Evolutionary conservation across 164 flowering plant genomes (phyloP), one percentile per base, ranked within the genome.

Genomic region (Nelumbo lutea): DNA sequence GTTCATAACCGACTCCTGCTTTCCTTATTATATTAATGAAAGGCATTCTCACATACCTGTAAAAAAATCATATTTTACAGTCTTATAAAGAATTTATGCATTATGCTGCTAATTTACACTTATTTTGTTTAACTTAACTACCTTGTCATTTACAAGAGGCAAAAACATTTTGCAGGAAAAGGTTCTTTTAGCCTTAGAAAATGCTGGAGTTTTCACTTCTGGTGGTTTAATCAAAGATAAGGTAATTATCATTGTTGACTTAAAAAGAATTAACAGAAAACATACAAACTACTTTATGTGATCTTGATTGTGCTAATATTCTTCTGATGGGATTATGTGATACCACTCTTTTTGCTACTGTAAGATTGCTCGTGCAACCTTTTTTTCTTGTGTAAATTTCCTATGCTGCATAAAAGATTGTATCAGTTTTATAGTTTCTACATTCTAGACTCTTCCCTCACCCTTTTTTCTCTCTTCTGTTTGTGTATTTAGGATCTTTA

Each of bases 171-270:
- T 89, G 86, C 96, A 95, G 98, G 85, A 75, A 76, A 91, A 77
- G 62, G 89, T 89, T 77, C 84, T 95, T 71, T 53, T 61, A 55
- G 96, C 97, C 67, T 72, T 95, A 70, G 96, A 92, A 71, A 87
- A 87, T 75, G 96, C 94, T 74, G 97, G 97, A 50, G 78, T 92
- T 63, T 95, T 95, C 79, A 89, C 90, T 52, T 91, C 96, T 64
- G 92, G 95, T 61, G 97, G 96, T 69, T 80, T 95, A 82, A 88
- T 90, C 62, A 95, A 87, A 78, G 97, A 95, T 78, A 92, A 95
- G 98, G 98, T 95, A 87, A 48, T 27, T 11, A 53, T 11, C n/a
- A 7, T 53, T 53, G 57, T 11, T 2, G 3, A 9, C 57, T 53
- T 53, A 15, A 13, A 50, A 53, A 53, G 57, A 47, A 61, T 15